These are phyloP conservation scores for Sphaerosporella brunnea DNA, from an alignment of 495 filamentous ascomycete species.

Conservation along the genomic window DNA sequence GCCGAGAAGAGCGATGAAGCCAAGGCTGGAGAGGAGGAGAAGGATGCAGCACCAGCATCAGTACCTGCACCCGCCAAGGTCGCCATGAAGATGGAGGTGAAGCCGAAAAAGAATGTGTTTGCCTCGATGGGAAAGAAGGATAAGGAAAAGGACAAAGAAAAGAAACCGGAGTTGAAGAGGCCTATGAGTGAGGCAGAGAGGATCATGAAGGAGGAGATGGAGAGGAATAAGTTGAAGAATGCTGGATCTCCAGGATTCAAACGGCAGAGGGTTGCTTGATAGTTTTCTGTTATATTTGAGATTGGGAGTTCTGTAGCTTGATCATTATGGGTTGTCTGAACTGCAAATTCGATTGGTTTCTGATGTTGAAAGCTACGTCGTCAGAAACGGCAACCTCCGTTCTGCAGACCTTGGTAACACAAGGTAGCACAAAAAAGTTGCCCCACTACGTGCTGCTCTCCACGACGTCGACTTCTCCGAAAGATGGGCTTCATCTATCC, in stretches of 20 bases:
- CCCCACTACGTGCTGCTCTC: not conserved
- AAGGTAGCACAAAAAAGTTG: not conserved
- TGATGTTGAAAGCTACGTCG: not conserved
- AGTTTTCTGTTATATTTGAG: too few species aligned
- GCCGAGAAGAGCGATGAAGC: too few species aligned
- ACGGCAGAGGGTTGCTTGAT: not conserved
- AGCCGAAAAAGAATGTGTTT: conserved; percentile 67
- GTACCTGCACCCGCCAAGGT: conserved; percentile 28
- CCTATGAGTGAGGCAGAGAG: conserved; percentile 74
- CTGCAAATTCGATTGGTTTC: not conserved
- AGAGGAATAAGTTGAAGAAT: conserved; percentile 23
- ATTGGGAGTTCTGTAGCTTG: not conserved
- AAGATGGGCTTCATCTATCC: not conserved
- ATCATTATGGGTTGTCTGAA: not conserved
- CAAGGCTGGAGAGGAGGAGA: not conserved
- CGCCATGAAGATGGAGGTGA: conserved; percentile 40
- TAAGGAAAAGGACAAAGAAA: conserved; percentile 30
- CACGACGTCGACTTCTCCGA: not conserved
- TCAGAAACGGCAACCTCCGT: not conserved
- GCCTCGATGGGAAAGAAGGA: conserved; percentile 33
- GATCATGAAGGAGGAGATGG: conserved; percentile 76
- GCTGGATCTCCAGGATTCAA: not conserved
- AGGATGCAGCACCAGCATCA: not conserved
- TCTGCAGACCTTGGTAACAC: not conserved
- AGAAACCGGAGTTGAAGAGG: conserved; percentile 52